Evolutionary conservation across 2,329 filamentous ascomycete species (phyloP).

Genomic region (Sporothrix mexicana): DNA sequence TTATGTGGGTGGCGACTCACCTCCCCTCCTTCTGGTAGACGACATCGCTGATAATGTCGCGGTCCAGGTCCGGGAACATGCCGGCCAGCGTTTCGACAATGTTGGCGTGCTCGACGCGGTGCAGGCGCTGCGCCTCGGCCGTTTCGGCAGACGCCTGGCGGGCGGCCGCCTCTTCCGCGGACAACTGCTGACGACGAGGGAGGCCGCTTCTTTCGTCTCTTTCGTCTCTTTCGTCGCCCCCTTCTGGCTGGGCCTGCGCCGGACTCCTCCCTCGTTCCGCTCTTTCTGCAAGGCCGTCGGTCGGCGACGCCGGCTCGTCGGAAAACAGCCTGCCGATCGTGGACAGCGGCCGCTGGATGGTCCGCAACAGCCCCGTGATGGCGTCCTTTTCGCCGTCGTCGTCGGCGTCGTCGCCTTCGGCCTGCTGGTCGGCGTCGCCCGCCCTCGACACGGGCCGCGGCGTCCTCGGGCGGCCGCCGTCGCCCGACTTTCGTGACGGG

Average conservation of each 20-base stretch:
- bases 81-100: constrained; percentile 92
- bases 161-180: constrained; percentile 85
- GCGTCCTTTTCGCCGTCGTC: constrained; percentile 76
- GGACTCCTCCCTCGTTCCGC: constrained; percentile 42
- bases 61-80: constrained; percentile 96
- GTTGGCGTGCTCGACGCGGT: constrained; percentile 83
- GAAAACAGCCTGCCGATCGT: constrained; percentile 96
- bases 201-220: no score
- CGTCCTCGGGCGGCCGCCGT: constrained; percentile 44
- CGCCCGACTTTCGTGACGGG: constrained; percentile 49
- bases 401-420: constrained; percentile 35
- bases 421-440: constrained; percentile 35
- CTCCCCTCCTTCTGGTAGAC: constrained; percentile 94
- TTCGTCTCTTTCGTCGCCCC: no score
- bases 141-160: constrained; percentile 88
- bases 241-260: not conserved
- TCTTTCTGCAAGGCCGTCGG: constrained; percentile 32
- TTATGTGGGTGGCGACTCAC: constrained; percentile 60
- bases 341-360: constrained; percentile 84
- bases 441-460: constrained; percentile 48
- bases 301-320: constrained; percentile 58
- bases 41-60: constrained; percentile 94
- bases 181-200: no score
- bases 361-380: constrained; percentile 82
- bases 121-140: constrained; percentile 83